Evolutionary conservation across 73 alveolate genomes (phyloP), one percentile per base, ranked within the genome.

Genomic region (Durusdinium trenchii): DNA sequence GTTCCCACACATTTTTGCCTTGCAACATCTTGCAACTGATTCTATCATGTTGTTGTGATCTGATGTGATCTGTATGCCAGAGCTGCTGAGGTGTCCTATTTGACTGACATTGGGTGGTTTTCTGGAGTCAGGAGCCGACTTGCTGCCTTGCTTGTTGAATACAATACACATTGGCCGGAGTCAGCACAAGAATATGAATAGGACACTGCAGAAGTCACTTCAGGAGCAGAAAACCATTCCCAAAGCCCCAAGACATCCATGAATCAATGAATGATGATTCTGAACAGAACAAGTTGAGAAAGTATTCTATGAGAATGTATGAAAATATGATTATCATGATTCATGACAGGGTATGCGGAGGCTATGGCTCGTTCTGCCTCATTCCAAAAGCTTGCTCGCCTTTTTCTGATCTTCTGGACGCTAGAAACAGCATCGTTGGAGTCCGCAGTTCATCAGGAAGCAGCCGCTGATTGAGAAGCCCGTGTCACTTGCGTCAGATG

Each of bases 81-180:
- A 62, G 16, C 76, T 20, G 76, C 85, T 50, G 32, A 87, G 96
- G 86, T 89, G 30, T 89, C 96, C 43, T 89, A 89, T 42, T 86
- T 89, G 86, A 89, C 96, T 23, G 96, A 89, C 96, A 89, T 89
- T 38, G 96, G 96, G 16, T 89, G 96, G 96, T 89, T 89, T 48
- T 89, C 96, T 18, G 96, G 96, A 14, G 71, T 89, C 32, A 86
- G 95, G 95, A 78, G 79, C 43, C 0, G 46, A 3, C 43, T 43
- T 16, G 81, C 42, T 1, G 0, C 16, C 42, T 67, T 32, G 36
- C 42, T 67, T 5, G n/a, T 28, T n/a, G 10, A n/a, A 32, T 3
- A 3, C 81, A 67, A 67, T n/a, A n/a, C 10, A 42, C 43, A 35
- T 57, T 57, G 69, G 69, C 23, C 12, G 23, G 69, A 16, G 12